Conservation (phyloP, 2,329 filamentous ascomycete species). For the Trichoderma citrinoviride region DNA sequence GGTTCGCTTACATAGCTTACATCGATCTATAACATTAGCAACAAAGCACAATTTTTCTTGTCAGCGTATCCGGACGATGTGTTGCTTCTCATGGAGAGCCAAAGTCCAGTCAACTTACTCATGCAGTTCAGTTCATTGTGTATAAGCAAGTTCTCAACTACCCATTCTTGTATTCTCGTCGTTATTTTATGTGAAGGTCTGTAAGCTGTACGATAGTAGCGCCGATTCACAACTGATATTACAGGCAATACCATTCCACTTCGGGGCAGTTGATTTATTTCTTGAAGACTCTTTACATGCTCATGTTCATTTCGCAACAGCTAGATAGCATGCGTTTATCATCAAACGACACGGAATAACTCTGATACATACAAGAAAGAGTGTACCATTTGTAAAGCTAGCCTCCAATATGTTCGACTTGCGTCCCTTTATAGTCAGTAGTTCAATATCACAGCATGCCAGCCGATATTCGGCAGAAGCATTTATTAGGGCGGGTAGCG, state of each 20-base stretch:
- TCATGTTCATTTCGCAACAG: not conserved
- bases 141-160: not conserved
- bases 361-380: too few species aligned
- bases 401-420: too few species aligned
- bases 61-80: not conserved
- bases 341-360: too few species aligned
- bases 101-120: not conserved
- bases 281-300: not conserved
- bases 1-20: not conserved
- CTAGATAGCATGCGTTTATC: not conserved
- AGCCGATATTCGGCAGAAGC: not conserved
- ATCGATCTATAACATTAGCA: not conserved
- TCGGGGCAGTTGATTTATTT: not conserved
- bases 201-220: not conserved
- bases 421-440: not conserved
- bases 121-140: not conserved
- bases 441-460: not conserved
- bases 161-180: not conserved
- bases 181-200: not conserved
- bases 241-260: not conserved
- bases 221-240: not conserved
- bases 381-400: too few species aligned
- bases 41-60: not conserved
- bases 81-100: not conserved
- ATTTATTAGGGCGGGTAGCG: not conserved